Conservation (phyloP, 2,329 filamentous ascomycete species). For the Claviceps citrina region DNA sequence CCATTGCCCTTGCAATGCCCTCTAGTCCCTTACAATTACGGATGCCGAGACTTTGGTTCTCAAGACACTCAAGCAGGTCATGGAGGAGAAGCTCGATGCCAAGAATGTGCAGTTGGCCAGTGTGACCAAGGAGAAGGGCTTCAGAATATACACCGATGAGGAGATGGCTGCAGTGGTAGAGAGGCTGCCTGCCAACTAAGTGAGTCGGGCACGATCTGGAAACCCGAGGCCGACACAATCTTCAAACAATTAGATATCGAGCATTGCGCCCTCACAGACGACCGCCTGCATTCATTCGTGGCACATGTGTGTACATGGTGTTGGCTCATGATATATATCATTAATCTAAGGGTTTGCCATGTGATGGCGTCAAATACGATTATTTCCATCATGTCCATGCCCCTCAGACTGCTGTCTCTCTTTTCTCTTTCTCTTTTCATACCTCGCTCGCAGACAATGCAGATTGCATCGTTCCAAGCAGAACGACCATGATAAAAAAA, state of each 20-base stretch:
- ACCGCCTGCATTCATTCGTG: not conserved
- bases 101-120: slow-evolving; percentile 98
- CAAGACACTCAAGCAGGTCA: slow-evolving; percentile 98
- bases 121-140: slow-evolving; percentile 93
- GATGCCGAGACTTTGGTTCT: slow-evolving; percentile 91
- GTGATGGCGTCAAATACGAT: slow-evolving; percentile 7
- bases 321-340: slow-evolving; percentile 13
- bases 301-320: not conserved
- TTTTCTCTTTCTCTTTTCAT: not conserved
- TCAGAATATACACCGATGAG: slow-evolving; percentile 95
- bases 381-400: slow-evolving; percentile 1
- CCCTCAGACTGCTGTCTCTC: not conserved
- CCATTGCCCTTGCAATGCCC: not conserved
- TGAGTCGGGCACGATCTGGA: slow-evolving; percentile 2
- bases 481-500: not conserved
- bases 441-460: not conserved
- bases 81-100: slow-evolving; percentile 98
- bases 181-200: slow-evolving; percentile 54
- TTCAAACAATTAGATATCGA: slow-evolving; percentile 7
- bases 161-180: slow-evolving; percentile 92
- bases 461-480: not conserved
- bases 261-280: not conserved
- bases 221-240: not conserved
- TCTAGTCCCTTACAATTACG: slow-evolving; percentile 69
- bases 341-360: slow-evolving; percentile 14